Evolutionary conservation across 805 yeast genomes (phyloP), one percentile per base, ranked within the genome.

Genomic region (Starmerella kuoi): DNA sequence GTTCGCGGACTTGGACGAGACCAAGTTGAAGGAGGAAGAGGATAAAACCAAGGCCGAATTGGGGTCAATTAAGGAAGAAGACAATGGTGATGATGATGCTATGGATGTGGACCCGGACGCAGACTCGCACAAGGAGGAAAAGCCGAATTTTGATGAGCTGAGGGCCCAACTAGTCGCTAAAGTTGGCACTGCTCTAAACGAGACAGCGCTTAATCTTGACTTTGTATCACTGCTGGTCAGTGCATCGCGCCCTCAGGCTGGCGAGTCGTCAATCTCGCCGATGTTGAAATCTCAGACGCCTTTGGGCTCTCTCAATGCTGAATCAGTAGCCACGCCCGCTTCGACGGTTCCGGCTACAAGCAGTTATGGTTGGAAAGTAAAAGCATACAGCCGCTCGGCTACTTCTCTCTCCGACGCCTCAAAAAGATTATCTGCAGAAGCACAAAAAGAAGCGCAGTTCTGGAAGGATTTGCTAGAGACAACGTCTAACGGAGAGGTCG

Each of bases 201-300:
- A 91, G 56, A 77, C 94, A 0, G 86, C 95, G 0, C 61, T 91
- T 30, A 78, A 94, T 1, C 64, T 87, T 44, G 98, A 88, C 56
- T 82, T 87, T 49, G 79, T 88, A 1, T 84, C 95, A 1, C 66
- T 88, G 46, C 64, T 91, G 44, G 70, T 88, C 33, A 80, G 95
- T 17, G 72, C 83, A 9, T 74, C 75, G 9, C 71, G 91, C 48
- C 95, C 95, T 1, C 83, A 84, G 17, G 80, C 88, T 1, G 94
- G 93, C 2, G 72, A 80, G 26, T 69, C 86, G 2, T 84, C 96
- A 1, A 83, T 88, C 76, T 85, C 53, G 12, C 55, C 58, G 1
- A 43, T 50, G 49, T 45, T 56, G 25, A 47, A 47, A 33, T 44
- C 50, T 8, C 48, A 53, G 35, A 44, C 51, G n/a, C 51, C 54